Evolutionary conservation across 352 stramenopile genomes (phyloP).

Genomic region (Peronosclerospora sorghi): DNA sequence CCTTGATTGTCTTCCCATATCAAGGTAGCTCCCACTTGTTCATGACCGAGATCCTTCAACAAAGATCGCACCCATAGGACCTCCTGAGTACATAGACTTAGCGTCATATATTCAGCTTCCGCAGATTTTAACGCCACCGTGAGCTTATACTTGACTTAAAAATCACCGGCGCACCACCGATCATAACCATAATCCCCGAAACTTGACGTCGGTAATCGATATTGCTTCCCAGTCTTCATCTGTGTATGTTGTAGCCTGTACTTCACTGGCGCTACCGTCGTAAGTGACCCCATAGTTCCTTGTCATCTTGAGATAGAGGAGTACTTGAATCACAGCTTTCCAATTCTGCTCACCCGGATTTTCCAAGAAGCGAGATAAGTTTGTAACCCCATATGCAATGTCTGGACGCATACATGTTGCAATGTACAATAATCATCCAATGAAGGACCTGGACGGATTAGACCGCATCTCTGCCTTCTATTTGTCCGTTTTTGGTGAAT

Average conservation of each 20-base stretch:
- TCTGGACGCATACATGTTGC: no score
- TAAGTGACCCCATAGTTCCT: not conserved
- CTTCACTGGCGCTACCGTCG: no score
- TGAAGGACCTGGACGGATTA: no score
- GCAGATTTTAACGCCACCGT: not conserved
- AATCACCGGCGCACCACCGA: no score
- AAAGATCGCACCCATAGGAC: not conserved
- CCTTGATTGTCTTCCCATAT: no score
- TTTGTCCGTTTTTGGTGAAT: not conserved
- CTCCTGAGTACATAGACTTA: not conserved
- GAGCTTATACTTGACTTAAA: not conserved
- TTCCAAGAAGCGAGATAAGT: not conserved
- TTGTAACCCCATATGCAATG: no score
- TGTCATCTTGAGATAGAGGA: not conserved
- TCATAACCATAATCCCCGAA: not conserved
- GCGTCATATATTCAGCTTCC: no score
- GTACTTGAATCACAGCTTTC: not conserved
- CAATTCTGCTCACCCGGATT: no score
- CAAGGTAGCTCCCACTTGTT: no score
- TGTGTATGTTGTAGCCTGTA: not conserved
- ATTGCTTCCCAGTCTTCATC: not conserved
- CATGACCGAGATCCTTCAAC: not conserved
- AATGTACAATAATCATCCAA: no score
- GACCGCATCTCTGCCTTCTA: not conserved
- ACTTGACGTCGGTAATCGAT: not conserved